phyloP scores from a whole-genome alignment of 768 basidiomycete genomes.

The Kwoniella pini region DNA sequence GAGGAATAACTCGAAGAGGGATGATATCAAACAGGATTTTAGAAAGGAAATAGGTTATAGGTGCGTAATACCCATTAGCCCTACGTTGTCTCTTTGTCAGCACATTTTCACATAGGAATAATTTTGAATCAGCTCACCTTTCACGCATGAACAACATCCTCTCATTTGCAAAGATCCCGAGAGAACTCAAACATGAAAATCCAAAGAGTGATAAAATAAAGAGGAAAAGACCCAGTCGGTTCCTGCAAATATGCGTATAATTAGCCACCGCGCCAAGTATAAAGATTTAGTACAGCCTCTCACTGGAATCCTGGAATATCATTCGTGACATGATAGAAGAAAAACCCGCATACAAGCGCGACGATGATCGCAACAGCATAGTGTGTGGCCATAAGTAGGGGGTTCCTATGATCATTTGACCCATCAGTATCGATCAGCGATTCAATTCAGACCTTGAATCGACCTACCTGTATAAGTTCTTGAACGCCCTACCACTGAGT shows the following conservation, averaged over 20 bases:
- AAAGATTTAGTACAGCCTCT: too few species aligned
- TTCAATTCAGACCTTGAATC: too few species aligned
- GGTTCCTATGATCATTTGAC: slow-evolving; percentile 61
- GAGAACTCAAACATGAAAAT: slow-evolving; percentile 91
- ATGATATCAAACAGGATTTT: slow-evolving; percentile 98
- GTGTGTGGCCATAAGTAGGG: slow-evolving; percentile 84
- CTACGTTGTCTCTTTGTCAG: slow-evolving; percentile 57
- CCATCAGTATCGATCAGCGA: too few species aligned
- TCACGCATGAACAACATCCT: slow-evolving; percentile 98
- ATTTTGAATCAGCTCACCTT: too few species aligned
- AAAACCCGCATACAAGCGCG: slow-evolving; percentile 89
- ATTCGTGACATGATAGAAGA: slow-evolving; percentile 85
- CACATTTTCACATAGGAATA: too few species aligned
- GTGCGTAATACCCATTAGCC: slow-evolving; percentile 95
- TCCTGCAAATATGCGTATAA: too few species aligned
- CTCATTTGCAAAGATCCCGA: slow-evolving; percentile 92
- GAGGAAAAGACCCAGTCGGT: slow-evolving; percentile 80
- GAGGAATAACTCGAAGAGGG: slow-evolving; percentile 89
- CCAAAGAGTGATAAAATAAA: slow-evolving; percentile 96
- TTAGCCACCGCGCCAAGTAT: too few species aligned
- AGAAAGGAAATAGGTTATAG: slow-evolving; percentile 89
- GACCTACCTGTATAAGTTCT: slow-evolving; percentile 79
- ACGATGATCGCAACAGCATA: slow-evolving; percentile 80
- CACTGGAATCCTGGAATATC: slow-evolving; percentile 97
- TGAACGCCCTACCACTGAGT: slow-evolving; percentile 92